Evolutionary conservation across 2,329 filamentous ascomycete species (phyloP), one percentile per base, ranked within the genome.

Genomic region (Didymella pomorum): DNA sequence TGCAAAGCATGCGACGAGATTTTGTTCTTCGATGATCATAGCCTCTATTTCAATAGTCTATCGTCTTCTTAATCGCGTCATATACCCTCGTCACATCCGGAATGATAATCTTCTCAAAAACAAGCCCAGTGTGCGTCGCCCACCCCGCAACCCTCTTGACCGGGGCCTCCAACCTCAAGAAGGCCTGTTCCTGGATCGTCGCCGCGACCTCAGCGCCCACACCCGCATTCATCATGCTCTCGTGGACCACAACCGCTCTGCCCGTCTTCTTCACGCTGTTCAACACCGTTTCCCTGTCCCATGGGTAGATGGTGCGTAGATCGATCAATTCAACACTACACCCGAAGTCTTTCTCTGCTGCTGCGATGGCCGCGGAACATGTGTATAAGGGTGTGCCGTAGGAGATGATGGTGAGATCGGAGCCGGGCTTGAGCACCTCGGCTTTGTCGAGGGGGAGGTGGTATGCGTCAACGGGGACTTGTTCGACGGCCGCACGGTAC

Each of bases 351-450:
- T 92, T 92, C 74, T 92, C 87, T 4, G 91, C 89, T 21, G 87
- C 88, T 59, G 87, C 84, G 61, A 96, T 89, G 0, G 93, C 93
- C 4, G 86, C 83, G 50, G 87, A 86, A 75, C 92, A 97, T 39
- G 88, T 89, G 76, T 97, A 97, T 20, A 97, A 79, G 18, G 93
- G 93, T 66, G 95, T 92, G 9, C 93, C 93, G 70, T 97, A 97
- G 0, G 91, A 95, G 14, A 97, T 83, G 25, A 97, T 82, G 0
- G 93, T 97, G 18, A 97, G 75, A 63, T 96, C 88, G 51, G 86
- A 89, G 43, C 93, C 93, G 53, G 88, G 81, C 76, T 93, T 94
- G 21, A 97, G 74, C 0, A 96, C 79, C 73, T 97, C 93, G 0
- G 93, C 93, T 75, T 92, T 94, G 68, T 89, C 92, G 11, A 97